Evolutionary conservation across 192 early-diverging fungal genomes (phyloP).

Genomic region (Gaertneriomyces semiglobifer): DNA sequence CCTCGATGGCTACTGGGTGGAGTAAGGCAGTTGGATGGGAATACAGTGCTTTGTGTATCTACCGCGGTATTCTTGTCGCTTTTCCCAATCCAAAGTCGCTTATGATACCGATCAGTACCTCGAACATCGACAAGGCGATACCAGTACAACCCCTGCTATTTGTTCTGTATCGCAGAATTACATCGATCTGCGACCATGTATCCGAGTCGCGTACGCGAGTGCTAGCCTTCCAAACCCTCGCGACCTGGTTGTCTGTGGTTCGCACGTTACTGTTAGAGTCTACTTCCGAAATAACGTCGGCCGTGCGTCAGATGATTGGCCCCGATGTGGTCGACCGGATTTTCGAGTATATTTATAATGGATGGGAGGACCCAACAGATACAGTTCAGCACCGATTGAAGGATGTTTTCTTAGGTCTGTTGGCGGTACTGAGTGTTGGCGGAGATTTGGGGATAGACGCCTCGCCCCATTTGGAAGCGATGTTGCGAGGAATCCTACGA

Average conservation of each 20-base stretch:
- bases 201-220: conserved; percentile 29
- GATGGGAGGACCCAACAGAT: conserved; percentile 87
- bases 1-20: background rate
- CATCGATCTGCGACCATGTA: conserved; percentile 13
- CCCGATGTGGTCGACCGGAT: conserved; percentile 42
- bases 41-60: conserved; percentile 25
- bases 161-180: conserved; percentile 15
- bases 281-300: background rate
- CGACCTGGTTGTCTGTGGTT: conserved; percentile 28
- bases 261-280: background rate
- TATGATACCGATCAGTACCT: too few relatives aligned
- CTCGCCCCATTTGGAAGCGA: conserved; percentile 35
- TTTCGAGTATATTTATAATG: conserved; percentile 70
- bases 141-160: background rate
- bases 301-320: background rate
- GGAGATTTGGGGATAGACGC: background rate
- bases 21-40: conserved; percentile 1
- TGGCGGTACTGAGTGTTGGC: conserved; percentile 55
- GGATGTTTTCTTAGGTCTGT: conserved; percentile 61
- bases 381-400: conserved; percentile 64
- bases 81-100: conserved; percentile 5
- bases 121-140: too few relatives aligned
- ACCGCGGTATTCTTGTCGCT: conserved; percentile 28
- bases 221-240: conserved; percentile 34
- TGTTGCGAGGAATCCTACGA: conserved; percentile 66